Conservation (phyloP, 2,329 filamentous ascomycete genomes). For the Penicillium digitatum region DNA sequence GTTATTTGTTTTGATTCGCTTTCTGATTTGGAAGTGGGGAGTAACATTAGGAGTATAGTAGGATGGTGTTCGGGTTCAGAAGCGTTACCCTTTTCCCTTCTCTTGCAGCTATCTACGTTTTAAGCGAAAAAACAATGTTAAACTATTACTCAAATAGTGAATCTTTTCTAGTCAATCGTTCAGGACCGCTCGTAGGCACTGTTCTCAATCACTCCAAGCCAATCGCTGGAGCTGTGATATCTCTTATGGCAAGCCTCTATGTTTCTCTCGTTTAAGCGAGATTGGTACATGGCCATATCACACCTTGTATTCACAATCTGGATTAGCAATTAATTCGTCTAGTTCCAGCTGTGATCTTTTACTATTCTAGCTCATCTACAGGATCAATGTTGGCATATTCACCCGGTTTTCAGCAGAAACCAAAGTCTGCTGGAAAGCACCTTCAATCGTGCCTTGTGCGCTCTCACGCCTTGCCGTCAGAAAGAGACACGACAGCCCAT, state of each 20-base stretch:
- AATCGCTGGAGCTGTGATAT: background rate
- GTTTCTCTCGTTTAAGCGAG: background rate
- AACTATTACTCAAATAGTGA: background rate
- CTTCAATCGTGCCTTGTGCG: background rate
- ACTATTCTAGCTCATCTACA: background rate
- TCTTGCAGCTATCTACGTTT: background rate
- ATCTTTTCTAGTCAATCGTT: background rate
- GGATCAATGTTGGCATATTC: background rate
- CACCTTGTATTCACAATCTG: background rate
- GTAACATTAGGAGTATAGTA: background rate
- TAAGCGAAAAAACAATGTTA: conserved; percentile 1
- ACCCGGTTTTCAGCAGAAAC: background rate
- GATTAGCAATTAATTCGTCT: background rate
- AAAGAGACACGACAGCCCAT: conserved; percentile 91
- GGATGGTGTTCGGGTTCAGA: background rate
- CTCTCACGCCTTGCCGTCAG: conserved; percentile 57
- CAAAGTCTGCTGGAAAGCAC: background rate
- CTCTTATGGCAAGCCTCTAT: background rate
- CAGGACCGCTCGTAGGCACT: background rate
- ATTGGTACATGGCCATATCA: background rate
- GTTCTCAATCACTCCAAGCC: background rate
- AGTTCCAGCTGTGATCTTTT: background rate
- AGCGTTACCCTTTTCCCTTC: background rate
- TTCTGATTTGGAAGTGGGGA: conserved; percentile 2
- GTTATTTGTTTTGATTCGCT: background rate